Conservation (phyloP, 495 filamentous ascomycete species). For the Bacidia gigantensis region DNA sequence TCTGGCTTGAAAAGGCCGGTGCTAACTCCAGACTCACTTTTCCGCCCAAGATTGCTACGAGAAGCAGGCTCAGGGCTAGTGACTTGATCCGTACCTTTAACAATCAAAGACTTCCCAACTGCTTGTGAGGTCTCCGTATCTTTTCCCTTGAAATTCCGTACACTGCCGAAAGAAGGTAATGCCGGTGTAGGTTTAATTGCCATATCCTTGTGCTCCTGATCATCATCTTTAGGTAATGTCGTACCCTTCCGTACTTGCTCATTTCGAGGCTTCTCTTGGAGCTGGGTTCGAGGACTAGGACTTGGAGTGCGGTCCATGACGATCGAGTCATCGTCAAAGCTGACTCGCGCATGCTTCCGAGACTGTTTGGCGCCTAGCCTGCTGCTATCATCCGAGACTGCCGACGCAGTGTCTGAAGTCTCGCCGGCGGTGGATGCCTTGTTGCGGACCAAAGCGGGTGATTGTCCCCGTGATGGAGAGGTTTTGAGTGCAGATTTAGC, state of each 20-base stretch:
- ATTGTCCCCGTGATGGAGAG: slow-evolving; percentile 39
- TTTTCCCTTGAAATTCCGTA: slow-evolving; percentile 37
- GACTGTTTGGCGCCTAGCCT: slow-evolving; percentile 27
- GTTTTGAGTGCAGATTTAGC: slow-evolving; percentile 77
- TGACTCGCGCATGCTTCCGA: slow-evolving; percentile 65
- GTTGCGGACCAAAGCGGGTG: slow-evolving; percentile 27
- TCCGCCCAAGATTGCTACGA: not conserved
- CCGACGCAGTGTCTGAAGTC: slow-evolving; percentile 44
- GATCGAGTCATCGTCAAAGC: slow-evolving; percentile 66
- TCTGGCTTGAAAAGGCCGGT: too few relatives aligned
- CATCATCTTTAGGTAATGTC: slow-evolving; percentile 31
- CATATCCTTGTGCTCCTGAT: slow-evolving; percentile 43
- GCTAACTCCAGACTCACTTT: not conserved
- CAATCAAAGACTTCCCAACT: slow-evolving; percentile 19
- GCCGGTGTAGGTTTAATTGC: slow-evolving; percentile 61
- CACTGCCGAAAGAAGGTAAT: slow-evolving; percentile 74
- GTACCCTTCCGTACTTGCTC: slow-evolving; percentile 3
- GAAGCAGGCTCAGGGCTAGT: not conserved
- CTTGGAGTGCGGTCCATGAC: slow-evolving; percentile 42
- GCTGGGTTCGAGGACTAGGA: slow-evolving; percentile 36
- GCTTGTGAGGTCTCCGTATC: slow-evolving; percentile 12
- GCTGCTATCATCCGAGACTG: slow-evolving; percentile 44
- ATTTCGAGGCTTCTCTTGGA: slow-evolving; percentile 7
- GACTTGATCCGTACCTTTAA: slow-evolving; percentile 31
- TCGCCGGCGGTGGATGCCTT: slow-evolving; percentile 39